These are phyloP conservation scores for Lophiotrema nucula DNA, from an alignment of 495 filamentous ascomycete species.

Conservation along the genomic window DNA sequence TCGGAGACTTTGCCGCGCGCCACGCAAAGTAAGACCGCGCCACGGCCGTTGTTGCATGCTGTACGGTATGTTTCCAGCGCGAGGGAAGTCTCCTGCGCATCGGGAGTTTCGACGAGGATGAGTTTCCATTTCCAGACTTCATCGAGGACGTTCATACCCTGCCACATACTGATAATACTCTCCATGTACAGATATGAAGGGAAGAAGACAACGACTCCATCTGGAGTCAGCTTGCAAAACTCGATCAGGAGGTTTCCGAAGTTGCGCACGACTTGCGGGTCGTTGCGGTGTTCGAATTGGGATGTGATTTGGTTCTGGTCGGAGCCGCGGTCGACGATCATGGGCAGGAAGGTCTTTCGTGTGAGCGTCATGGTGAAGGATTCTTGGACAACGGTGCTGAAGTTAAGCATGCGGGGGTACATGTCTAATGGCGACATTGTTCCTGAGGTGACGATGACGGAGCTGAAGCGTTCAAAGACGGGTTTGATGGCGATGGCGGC, in stretches of 20 bases:
- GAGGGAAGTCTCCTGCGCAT: slow-evolving; percentile 93
- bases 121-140: slow-evolving; percentile 99
- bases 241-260: slow-evolving; percentile 91
- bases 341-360: slow-evolving; percentile 89
- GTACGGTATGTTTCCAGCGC: slow-evolving; percentile 96
- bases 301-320: slow-evolving; percentile 91
- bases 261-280: slow-evolving; percentile 90
- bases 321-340: slow-evolving; percentile 93
- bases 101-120: slow-evolving; percentile 95
- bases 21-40: slow-evolving; percentile 89
- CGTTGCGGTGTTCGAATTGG: slow-evolving; percentile 90
- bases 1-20: slow-evolving; percentile 96
- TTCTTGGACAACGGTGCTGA: slow-evolving; percentile 86
- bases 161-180: slow-evolving; percentile 97
- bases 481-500: slow-evolving; percentile 98
- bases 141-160: slow-evolving; percentile 95
- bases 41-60: slow-evolving; percentile 93
- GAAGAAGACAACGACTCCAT: slow-evolving; percentile 98
- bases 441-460: slow-evolving; percentile 97
- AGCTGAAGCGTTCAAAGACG: slow-evolving; percentile 94
- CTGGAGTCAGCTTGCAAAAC: slow-evolving; percentile 90
- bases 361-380: slow-evolving; percentile 97
- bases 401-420: slow-evolving; percentile 98
- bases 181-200: slow-evolving; percentile 99
- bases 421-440: slow-evolving; percentile 97